Conservation (phyloP, 2,329 filamentous ascomycete species). For the Talaromyces sp. region DNA sequence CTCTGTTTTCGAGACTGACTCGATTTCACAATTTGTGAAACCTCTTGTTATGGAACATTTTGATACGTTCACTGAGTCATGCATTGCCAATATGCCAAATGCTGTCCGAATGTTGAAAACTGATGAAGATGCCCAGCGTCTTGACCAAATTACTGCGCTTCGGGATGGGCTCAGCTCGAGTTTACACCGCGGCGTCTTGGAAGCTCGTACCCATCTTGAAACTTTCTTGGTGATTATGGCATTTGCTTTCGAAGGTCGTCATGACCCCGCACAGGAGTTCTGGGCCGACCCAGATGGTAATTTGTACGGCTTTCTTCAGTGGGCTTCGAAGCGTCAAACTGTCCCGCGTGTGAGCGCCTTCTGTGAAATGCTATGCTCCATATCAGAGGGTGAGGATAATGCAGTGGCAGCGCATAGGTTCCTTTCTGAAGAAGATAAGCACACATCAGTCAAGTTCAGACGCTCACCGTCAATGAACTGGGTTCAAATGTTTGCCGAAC, state of each 20-base stretch:
- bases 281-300: constrained; percentile 93
- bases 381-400: constrained; percentile 77
- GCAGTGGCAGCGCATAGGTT: constrained; percentile 85
- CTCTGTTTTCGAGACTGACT: constrained; percentile 63
- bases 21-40: constrained; percentile 71
- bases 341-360: constrained; percentile 96
- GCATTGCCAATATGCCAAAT: constrained; percentile 94
- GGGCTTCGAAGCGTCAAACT: constrained; percentile 92
- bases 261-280: constrained; percentile 80
- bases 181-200: constrained; percentile 40
- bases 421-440: constrained; percentile 76
- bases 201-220: constrained; percentile 64
- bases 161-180: constrained; percentile 42
- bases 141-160: constrained; percentile 46
- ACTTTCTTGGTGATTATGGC: constrained; percentile 89
- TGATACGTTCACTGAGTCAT: constrained; percentile 83
- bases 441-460: constrained; percentile 72
- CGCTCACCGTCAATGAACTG: constrained; percentile 84
- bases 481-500: constrained; percentile 85
- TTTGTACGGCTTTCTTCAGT: constrained; percentile 89
- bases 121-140: constrained; percentile 79
- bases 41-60: constrained; percentile 72
- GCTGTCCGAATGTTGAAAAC: constrained; percentile 78
- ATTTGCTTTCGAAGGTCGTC: constrained; percentile 81
- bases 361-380: constrained; percentile 89